Evolutionary conservation across 2,329 filamentous ascomycete genomes (phyloP).

Genomic region (Davidsoniella virescens): DNA sequence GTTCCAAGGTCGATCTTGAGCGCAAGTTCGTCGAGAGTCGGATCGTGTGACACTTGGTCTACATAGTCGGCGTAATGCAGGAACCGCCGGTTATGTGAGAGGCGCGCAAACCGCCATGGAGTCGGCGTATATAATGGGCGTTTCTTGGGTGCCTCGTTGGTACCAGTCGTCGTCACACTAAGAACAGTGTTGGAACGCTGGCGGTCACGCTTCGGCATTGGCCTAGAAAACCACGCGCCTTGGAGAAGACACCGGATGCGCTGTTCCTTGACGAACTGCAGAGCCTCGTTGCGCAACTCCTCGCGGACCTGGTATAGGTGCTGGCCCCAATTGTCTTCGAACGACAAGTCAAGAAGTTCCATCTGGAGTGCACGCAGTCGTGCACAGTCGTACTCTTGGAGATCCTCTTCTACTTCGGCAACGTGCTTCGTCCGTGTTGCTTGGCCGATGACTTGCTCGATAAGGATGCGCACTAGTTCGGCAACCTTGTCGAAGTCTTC

Average conservation of each 20-base stretch:
- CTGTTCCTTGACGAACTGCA: slow-evolving; percentile 96
- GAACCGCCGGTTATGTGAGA: slow-evolving; percentile 81
- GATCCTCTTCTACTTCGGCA: slow-evolving; percentile 73
- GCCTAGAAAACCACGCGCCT: slow-evolving; percentile 69
- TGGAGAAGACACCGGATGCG: slow-evolving; percentile 75
- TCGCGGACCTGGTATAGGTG: slow-evolving; percentile 84
- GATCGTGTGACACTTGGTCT: slow-evolving; percentile 44
- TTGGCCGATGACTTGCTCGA: slow-evolving; percentile 77
- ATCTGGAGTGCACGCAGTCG: slow-evolving; percentile 77
- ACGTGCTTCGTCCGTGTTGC: slow-evolving; percentile 71
- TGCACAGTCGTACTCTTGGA: slow-evolving; percentile 66
- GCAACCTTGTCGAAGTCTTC: slow-evolving; percentile 88
- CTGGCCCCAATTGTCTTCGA: slow-evolving; percentile 87
- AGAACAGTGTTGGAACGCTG: slow-evolving; percentile 27
- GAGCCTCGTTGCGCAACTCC: slow-evolving; percentile 73
- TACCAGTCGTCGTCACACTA: slow-evolving; percentile 12
- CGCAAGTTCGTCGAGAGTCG: slow-evolving; percentile 53
- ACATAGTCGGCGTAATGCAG: slow-evolving; percentile 83
- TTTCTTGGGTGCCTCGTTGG: slow-evolving; percentile 16
- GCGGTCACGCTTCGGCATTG: slow-evolving; percentile 25
- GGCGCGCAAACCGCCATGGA: slow-evolving; percentile 66
- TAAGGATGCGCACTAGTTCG: slow-evolving; percentile 74
- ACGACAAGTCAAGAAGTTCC: slow-evolving; percentile 77
- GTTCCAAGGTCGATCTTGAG: slow-evolving; percentile 77
- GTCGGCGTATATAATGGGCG: slow-evolving; percentile 31